Conservation (phyloP, 106 monocot genomes). For the Alisma plantagoaquatica region DNA sequence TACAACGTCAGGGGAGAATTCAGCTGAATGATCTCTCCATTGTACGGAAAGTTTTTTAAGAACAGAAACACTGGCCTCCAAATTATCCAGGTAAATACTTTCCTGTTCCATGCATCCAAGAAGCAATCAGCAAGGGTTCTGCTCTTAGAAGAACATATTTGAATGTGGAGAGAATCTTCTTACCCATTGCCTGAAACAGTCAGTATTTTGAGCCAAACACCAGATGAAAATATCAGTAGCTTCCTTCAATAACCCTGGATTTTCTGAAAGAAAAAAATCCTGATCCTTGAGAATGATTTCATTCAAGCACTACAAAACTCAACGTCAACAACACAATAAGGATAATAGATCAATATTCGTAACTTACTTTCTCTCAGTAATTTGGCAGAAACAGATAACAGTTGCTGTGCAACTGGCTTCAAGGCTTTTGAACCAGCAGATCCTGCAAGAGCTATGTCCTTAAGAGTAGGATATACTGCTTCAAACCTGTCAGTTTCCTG, state of each 20-base stretch:
- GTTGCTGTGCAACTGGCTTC: slow-evolving; percentile 83
- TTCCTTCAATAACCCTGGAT: slow-evolving; percentile 51
- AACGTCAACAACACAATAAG: neutral
- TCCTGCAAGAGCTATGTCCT: slow-evolving; percentile 80
- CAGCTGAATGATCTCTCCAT: slow-evolving; percentile 59
- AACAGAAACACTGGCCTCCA: slow-evolving; percentile 57
- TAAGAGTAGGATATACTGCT: slow-evolving; percentile 78
- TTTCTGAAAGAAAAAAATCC: slow-evolving; percentile 31
- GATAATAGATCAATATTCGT: neutral
- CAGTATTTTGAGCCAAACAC: slow-evolving; percentile 88
- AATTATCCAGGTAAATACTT: slow-evolving; percentile 60
- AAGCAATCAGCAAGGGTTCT: neutral
- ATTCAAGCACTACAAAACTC: neutral
- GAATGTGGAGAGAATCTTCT: neutral
- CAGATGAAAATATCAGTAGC: slow-evolving; percentile 77
- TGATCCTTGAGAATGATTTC: neutral
- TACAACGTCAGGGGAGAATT: slow-evolving; percentile 42
- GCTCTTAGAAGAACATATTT: neutral
- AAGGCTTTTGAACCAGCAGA: slow-evolving; percentile 70
- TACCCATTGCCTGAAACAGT: slow-evolving; percentile 93
- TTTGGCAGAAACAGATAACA: slow-evolving; percentile 42
- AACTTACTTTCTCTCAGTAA: slow-evolving; percentile 74
- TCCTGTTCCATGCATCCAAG: slow-evolving; percentile 36
- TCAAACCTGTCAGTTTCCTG: slow-evolving; percentile 97
- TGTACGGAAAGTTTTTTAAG: slow-evolving; percentile 38